Evolutionary conservation across 1,284 basidiomycete species (phyloP), one percentile per base, ranked within the genome.

Genomic region (Anthracocystis walkeri): DNA sequence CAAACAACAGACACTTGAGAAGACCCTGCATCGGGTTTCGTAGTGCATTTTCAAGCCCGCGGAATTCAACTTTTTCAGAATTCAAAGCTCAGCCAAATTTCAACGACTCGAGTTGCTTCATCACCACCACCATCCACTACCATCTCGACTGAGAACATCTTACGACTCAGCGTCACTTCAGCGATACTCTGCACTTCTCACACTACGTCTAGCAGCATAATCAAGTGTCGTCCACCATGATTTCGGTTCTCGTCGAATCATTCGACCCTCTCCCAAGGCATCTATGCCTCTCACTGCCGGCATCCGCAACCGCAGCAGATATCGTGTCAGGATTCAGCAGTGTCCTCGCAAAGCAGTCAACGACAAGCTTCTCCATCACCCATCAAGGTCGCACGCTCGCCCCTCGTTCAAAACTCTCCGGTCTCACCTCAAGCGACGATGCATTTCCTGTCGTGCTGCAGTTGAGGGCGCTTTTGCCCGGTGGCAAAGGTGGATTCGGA

Each of bases 401-500:
- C 4, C 46, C 42, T 8, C 45, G 48, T 0, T 40, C 65, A 0
- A 48, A 38, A 11, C 35, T 66, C n/a, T 41, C 54, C 21, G 46
- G 29, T 11, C 40, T 65, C 23, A 21, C 10, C 25, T 46, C 56
- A 3, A 31, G 20, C 45, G 25, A 55, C 20, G 45, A 65, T 51
- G 60, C 11, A 7, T 60, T 59, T 27, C 68, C 68, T 1, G 49
- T 77, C 2, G 50, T 69, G 3, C 67, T 84, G 25, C 75, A 82
- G 25, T 29, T 81, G 23, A 59, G 79, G 6, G 51, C 66, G 20
- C 60, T 70, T 18, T 20, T 61, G 73, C 91, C 88, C 11, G 96
- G 96, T 67, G 97, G 97, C 51, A 99, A 99, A 86, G 96, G 97
- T 82, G 96, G 96, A 55, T 99, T 99, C 84, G 96, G 97, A 8